Evolutionary conservation across 164 flowering plant species (phyloP), one percentile per base, ranked within the genome.

Genomic region (Liquidambar formosana): DNA sequence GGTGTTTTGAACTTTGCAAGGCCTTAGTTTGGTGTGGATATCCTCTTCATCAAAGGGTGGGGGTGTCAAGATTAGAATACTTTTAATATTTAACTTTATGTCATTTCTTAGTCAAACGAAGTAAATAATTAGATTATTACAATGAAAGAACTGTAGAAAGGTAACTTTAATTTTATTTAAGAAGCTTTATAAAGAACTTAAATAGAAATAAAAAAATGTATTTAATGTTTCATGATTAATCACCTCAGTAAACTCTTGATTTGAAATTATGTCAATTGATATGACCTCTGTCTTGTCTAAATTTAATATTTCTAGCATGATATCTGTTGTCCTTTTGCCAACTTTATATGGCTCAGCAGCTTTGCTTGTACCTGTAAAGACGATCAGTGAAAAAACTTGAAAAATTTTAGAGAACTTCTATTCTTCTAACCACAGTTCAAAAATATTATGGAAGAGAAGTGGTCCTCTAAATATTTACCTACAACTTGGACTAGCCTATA

Each of bases 231-330:
- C 19, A 26, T 61, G n/a, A 73, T 57, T 16, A 66, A 74, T 88
- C 70, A 95, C 97, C 99, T 95, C 99, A 25, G 96, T 87, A 70
- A 93, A 93, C 53, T 90, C 95, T 79, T 95, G 97, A 77, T 93
- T 93, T 76, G 99, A 95, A 74, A 95, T 82, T 45, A 81, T 85
- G 80, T 95, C 96, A 72, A 88, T 88, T 38, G 94, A 64, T 75
- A 93, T 70, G 27, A 77, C 67, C 78, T 95, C 99, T 33, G 88
- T 88, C 87, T 91, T 93, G 86, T 88, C 78, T 62, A 91, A 78
- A 76, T 93, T 91, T 75, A 86, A 77, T 70, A 91, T 90, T 76
- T 95, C 97, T 62, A 95, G 79, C 76, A 81, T 74, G 49, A 77
- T 61, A 75, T 91, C 84, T 6, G 97, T 85, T 56, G 80, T 82